A percentile compares a stretch with the other conserved stretches of the same genome.
Conservation (phyloP, 257 asterid genomes). For the Osmanthus fragrans region DNA sequence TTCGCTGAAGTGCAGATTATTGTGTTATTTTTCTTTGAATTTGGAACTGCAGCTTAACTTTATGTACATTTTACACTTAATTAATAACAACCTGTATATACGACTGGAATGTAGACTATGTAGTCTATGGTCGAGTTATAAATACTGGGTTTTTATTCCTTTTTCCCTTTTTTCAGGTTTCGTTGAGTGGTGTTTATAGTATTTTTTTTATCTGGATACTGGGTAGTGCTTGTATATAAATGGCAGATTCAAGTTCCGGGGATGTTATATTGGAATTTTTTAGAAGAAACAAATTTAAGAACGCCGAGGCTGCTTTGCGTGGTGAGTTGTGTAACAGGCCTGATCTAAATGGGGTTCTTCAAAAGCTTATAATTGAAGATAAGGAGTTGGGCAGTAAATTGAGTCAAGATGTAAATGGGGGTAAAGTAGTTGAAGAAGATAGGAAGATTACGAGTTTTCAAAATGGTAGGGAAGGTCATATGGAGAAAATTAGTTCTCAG, state of each 20-base stretch:
- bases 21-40: slow-evolving; percentile 11
- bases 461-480: slow-evolving; percentile 36
- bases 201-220: slow-evolving; percentile 20
- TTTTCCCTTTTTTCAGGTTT: slow-evolving; percentile 45
- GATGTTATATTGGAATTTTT: slow-evolving; percentile 77
- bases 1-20: slow-evolving; percentile 45
- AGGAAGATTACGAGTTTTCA: slow-evolving; percentile 28
- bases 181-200: slow-evolving; percentile 27
- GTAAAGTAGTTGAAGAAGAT: slow-evolving; percentile 39
- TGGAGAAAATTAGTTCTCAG: slow-evolving; percentile 32
- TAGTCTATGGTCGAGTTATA: not conserved
- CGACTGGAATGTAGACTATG: slow-evolving; percentile 3
- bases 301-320: slow-evolving; percentile 89
- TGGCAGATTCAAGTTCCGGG: slow-evolving; percentile 73
- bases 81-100: not conserved
- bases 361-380: slow-evolving; percentile 61
- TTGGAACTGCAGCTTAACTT: slow-evolving; percentile 9
- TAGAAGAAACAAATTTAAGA: slow-evolving; percentile 66
- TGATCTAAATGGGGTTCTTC: slow-evolving; percentile 60
- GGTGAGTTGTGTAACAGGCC: slow-evolving; percentile 70
- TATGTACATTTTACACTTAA: not conserved
- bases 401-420: slow-evolving; percentile 51
- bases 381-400: slow-evolving; percentile 45
- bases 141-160: slow-evolving; percentile 20
- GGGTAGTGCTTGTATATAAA: slow-evolving; percentile 27